Conservation (phyloP, 805 yeast genomes). For the Saturnispora serradocipensis region DNA sequence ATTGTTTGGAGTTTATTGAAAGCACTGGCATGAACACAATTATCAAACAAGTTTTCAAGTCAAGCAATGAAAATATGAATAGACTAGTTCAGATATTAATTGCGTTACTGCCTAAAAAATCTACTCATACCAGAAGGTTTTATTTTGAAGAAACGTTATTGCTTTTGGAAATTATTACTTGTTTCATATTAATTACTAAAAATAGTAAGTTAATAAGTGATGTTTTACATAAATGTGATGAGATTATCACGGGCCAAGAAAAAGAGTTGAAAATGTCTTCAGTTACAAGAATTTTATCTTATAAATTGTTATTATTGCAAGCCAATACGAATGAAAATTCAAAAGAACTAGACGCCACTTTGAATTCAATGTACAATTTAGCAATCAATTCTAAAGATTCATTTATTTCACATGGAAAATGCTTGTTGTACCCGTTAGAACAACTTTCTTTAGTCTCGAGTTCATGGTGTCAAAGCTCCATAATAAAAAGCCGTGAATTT, state of each 20-base stretch:
- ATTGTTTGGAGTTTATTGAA: constrained; percentile 74
- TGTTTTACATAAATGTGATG: constrained; percentile 18
- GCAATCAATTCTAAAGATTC: constrained; percentile 31
- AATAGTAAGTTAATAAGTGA: constrained; percentile 19
- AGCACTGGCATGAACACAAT: constrained; percentile 54
- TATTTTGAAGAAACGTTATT: constrained; percentile 25
- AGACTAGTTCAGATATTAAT: constrained; percentile 27
- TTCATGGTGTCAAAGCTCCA: constrained; percentile 32
- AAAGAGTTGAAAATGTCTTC: constrained; percentile 21
- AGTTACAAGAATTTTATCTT: constrained; percentile 36
- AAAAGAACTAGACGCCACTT: constrained; percentile 17
- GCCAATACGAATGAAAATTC: constrained; percentile 28
- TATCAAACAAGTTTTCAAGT: constrained; percentile 40
- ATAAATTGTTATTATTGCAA: constrained; percentile 40
- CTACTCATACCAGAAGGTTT: constrained; percentile 22
- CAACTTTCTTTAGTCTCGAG: constrained; percentile 36
- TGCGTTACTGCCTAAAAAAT: constrained; percentile 27
- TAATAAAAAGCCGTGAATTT: constrained; percentile 32
- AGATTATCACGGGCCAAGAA: constrained; percentile 16
- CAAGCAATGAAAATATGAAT: constrained; percentile 29
- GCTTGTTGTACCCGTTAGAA: constrained; percentile 39
- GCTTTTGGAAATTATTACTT: constrained; percentile 26
- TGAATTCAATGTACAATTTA: constrained; percentile 19
- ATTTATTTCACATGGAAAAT: constrained; percentile 35
- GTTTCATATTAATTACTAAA: constrained; percentile 24